Evolutionary conservation across 1,139 yeast genomes (phyloP), one percentile per base, ranked within the genome.

Genomic region (Scheffersomyces stambukii): DNA sequence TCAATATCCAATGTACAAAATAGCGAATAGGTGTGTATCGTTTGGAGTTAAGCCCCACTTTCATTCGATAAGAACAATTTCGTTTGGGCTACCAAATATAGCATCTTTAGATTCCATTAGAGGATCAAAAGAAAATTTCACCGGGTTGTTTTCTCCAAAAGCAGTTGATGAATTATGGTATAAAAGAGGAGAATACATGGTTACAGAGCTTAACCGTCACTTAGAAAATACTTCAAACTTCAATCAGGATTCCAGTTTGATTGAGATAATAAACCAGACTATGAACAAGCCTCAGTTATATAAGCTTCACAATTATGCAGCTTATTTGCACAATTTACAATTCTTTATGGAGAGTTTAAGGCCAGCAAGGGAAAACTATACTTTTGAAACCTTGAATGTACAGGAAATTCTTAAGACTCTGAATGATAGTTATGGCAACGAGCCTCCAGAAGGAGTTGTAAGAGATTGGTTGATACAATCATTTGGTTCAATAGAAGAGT

Each of bases 401-500:
- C 10, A 10, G 3, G 61, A 63, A 9, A 50, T 79, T 13, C 54
- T 77, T 23, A 49, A 55, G 27, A 63, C 71, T 9, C 80, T 81
- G 5, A 49, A 54, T 16, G 35, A 40, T 15, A 39, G 40, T 7
- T 54, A 48, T 30, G 31, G 50, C 5, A 66, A 70, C 36, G 57
- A 52, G 23, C 78, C 78, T 9, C 38, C 45, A 12, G 62, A 63
- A 32, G 57, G 46, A 25, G 50, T 44, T 4, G 54, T 75, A 29
- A 52, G 52, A 23, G 58, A 56, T 32, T 74, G 72, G 70, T 56
- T 81, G 18, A 52, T 50, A 10, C 57, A 62, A 21, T 70, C 82
- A 3, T 82, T 82, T 54, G 89, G 89, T 2, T 81, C 89, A 0
- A 41, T 80, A 5, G 62, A 61, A 11, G 89, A 82, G 53, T 81